phyloP scores from a whole-genome alignment of 768 basidiomycete genomes.

The Kwoniella shandongensis region DNA sequence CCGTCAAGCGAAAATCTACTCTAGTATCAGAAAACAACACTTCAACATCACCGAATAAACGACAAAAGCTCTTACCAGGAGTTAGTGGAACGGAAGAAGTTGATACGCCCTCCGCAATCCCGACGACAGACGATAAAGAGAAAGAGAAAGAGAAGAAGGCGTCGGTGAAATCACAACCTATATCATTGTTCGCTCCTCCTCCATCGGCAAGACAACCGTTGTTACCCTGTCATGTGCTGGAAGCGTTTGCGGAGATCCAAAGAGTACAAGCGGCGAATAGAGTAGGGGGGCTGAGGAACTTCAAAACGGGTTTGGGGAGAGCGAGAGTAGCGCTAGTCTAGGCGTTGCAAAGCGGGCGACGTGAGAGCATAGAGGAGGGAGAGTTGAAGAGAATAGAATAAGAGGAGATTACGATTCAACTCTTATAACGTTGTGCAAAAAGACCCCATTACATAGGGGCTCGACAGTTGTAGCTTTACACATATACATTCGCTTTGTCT shows the following conservation, averaged over 20 bases:
- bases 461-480: no score
- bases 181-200: slow-evolving; percentile 74
- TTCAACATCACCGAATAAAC: slow-evolving; percentile 12
- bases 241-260: slow-evolving; percentile 88
- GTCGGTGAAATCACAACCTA: slow-evolving; percentile 55
- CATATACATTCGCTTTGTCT: no score
- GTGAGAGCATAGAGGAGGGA: not conserved
- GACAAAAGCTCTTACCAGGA: slow-evolving; percentile 1
- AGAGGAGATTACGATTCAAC: not conserved
- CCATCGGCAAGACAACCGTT: slow-evolving; percentile 76
- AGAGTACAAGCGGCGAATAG: slow-evolving; percentile 76
- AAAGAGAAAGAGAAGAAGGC: not conserved
- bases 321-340: slow-evolving; percentile 41
- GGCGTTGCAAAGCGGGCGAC: not conserved
- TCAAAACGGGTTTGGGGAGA: slow-evolving; percentile 71
- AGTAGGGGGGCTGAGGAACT: slow-evolving; percentile 83
- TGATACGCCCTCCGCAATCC: not conserved
- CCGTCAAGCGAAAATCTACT: slow-evolving; percentile 13
- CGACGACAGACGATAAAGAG: not conserved
- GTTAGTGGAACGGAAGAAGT: not conserved
- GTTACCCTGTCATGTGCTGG: slow-evolving; percentile 81
- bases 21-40: not conserved
- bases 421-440: no score
- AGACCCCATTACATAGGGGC: no score
- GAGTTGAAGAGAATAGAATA: not conserved